phyloP scores from a whole-genome alignment of 345 rosid genomes.

The Cardamine resedifolia region DNA sequence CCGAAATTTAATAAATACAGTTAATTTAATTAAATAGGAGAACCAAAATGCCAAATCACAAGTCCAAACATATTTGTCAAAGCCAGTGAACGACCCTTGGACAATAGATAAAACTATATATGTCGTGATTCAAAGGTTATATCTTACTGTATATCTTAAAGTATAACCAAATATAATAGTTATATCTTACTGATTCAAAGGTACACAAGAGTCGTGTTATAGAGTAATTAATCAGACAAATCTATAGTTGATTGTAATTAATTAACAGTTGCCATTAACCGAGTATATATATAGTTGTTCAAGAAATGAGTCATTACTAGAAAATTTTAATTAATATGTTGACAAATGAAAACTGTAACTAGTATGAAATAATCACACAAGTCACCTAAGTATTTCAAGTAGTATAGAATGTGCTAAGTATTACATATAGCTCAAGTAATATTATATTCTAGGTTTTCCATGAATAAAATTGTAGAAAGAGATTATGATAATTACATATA shows the following conservation, averaged over 20 bases:
- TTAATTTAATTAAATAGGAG: background rate
- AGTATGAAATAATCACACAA: background rate
- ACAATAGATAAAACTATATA: slow-evolving; percentile 17
- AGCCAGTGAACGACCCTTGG: slow-evolving; percentile 21
- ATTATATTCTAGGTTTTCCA: background rate
- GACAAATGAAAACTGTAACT: background rate
- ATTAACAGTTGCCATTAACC: background rate
- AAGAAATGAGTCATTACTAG: background rate
- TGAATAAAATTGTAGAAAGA: background rate
- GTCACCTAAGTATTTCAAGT: background rate
- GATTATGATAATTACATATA: background rate
- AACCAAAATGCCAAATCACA: slow-evolving; percentile 18
- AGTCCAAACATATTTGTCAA: slow-evolving; percentile 15
- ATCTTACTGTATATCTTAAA: too few species aligned
- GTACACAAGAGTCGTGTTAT: slow-evolving; percentile 15
- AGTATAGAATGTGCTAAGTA: background rate
- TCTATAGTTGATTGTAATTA: background rate
- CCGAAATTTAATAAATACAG: background rate
- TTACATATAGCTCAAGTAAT: background rate
- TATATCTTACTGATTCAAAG: slow-evolving; percentile 11
- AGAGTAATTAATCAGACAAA: background rate
- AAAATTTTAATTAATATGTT: background rate
- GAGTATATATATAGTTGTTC: background rate
- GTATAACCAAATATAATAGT: background rate
- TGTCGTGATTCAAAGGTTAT: background rate